Evolutionary conservation across 1,284 basidiomycete species (phyloP), one percentile per base, ranked within the genome.

Genomic region (Kalmanozyma brasiliensis): DNA sequence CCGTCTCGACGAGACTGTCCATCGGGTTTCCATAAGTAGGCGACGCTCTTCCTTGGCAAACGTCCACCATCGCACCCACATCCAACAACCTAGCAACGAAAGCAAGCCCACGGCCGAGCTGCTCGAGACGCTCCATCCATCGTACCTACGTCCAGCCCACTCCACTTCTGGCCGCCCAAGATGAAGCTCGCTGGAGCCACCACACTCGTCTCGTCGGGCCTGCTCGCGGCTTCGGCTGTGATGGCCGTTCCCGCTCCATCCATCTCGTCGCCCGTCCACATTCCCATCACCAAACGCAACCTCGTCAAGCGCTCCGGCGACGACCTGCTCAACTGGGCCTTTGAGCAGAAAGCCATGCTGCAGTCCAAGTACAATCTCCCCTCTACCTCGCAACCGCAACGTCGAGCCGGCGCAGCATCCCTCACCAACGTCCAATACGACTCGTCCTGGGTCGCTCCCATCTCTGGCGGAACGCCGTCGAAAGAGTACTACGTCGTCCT

Each of bases 391-490:
- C 24, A 37, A 36, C 22, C 51, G 48, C 32, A 49, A 23, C 51
- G 53, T 1, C 45, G 61, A 10, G 60, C 48, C 2, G 61, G 60
- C 1, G 46, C 35, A 4, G 36, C 59, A 2, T 20, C 53, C 13
- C 52, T 78, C 22, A 60, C 49, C 52, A 76, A 76, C 35, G 61
- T 67, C 20, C 49, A 76, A 45, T 61, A 74, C 51, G 76, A 78
- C 47, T 60, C 57, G 16, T 51, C 68, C 29, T 78, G 69, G 60
- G 49, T 64, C 17, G 65, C 76, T n/a, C 17, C 60, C 17, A 29
- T 78, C 35, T 7, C 24, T 2, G 68, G 73, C 11, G 76, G 76
- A 10, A 74, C 72, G 1, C 68, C 67, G 1, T 30, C 67, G 4
- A 33, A 52, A 24, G 4, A 34, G 10, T 68, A 65, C 52, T 35